Conservation (phyloP, 1,284 basidiomycete genomes). For the Amylostereum areolatum region DNA sequence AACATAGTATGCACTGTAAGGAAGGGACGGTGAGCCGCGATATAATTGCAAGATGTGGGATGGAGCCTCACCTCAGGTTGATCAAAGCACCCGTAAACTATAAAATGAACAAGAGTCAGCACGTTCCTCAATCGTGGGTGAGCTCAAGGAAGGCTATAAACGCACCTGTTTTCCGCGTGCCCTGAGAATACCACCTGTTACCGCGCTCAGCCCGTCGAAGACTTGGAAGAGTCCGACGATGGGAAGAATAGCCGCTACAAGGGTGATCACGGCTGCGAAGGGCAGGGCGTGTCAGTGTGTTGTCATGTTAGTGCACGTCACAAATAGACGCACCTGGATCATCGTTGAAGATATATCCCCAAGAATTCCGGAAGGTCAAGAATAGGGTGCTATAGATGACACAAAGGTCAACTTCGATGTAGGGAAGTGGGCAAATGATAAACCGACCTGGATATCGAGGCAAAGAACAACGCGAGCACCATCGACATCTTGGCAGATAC, state of each 20-base stretch:
- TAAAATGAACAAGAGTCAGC: background rate
- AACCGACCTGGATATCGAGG: constrained; percentile 55
- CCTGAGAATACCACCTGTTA: constrained; percentile 72
- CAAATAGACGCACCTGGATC: constrained; percentile 49
- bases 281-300: background rate
- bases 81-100: constrained; percentile 59
- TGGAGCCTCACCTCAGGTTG: constrained; percentile 46
- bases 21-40: background rate
- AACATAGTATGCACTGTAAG: constrained; percentile 57
- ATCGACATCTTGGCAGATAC: constrained; percentile 60
- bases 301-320: no score
- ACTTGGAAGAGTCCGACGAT: constrained; percentile 79
- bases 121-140: background rate
- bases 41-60: background rate
- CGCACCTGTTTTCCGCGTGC: constrained; percentile 67
- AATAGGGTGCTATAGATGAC: constrained; percentile 52
- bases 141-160: constrained; percentile 2
- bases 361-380: constrained; percentile 63
- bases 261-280: constrained; percentile 45
- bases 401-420: background rate
- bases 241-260: constrained; percentile 72
- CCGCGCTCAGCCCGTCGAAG: constrained; percentile 66
- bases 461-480: constrained; percentile 53
- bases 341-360: constrained; percentile 83
- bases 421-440: background rate